A percentile compares a stretch with the other conserved stretches of the same genome.
Conservation (phyloP, 176 grass and related monocot species). For the Themeda triandra region DNA sequence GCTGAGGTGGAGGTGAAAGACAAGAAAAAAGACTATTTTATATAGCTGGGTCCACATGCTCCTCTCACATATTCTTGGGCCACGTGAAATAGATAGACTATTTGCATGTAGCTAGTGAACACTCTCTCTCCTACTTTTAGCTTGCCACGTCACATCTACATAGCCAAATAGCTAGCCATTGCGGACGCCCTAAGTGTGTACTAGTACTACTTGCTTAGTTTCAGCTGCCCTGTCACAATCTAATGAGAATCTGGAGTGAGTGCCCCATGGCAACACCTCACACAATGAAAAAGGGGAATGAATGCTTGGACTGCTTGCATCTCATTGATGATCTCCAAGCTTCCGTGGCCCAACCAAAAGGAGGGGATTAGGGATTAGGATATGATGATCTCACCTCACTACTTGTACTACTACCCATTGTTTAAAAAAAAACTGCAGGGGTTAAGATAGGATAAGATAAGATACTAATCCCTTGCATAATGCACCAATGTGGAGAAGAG, state of each 20-base stretch:
- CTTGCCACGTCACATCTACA: too few species aligned
- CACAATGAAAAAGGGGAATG: not conserved
- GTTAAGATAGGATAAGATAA: conserved; percentile 33
- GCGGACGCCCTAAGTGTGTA: too few species aligned
- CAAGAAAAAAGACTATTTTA: too few species aligned
- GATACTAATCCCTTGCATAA: conserved; percentile 21
- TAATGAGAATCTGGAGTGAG: conserved; percentile 23
- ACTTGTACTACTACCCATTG: not conserved
- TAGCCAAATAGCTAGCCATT: too few species aligned
- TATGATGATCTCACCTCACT: conserved; percentile 6
- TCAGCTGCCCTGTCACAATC: conserved; percentile 35
- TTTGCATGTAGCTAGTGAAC: too few species aligned
- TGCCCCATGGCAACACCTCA: conserved; percentile 34
- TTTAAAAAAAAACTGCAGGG: conserved; percentile 12
- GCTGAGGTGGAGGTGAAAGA: too few species aligned
- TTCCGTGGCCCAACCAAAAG: conserved; percentile 36
- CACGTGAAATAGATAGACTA: too few species aligned
- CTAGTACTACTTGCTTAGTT: too few species aligned
- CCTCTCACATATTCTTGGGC: too few species aligned
- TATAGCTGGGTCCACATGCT: too few species aligned
- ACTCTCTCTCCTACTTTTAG: too few species aligned
- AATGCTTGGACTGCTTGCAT: not conserved
- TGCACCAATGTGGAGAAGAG: not conserved
- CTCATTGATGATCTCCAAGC: conserved; percentile 13
- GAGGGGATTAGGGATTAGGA: not conserved